phyloP scores from a whole-genome alignment of 495 filamentous ascomycete genomes.

The Symbiotaphrina buchneri region DNA sequence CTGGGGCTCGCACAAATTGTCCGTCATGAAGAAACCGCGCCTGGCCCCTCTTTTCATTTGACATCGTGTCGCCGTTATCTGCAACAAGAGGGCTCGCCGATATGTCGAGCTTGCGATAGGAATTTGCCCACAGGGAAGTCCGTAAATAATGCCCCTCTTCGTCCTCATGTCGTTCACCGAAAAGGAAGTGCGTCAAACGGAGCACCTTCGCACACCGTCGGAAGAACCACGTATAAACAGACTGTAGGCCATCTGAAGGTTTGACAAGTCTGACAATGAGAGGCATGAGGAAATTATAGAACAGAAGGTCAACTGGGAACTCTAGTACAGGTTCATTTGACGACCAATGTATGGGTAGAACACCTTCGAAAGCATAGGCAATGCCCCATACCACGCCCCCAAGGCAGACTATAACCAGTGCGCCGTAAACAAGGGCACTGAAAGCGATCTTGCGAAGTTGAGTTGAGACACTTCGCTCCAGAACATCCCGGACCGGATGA shows the following conservation, averaged over 20 bases:
- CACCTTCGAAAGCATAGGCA: slow-evolving; percentile 31
- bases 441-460: slow-evolving; percentile 94
- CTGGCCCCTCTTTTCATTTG: slow-evolving; percentile 15
- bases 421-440: slow-evolving; percentile 87
- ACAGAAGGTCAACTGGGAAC: slow-evolving; percentile 81
- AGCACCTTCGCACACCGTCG: slow-evolving; percentile 59
- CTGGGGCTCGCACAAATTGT: slow-evolving; percentile 73
- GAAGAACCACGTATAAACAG: slow-evolving; percentile 93
- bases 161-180: slow-evolving; percentile 55
- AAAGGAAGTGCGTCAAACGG: slow-evolving; percentile 77
- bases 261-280: slow-evolving; percentile 58
- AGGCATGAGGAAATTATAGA: slow-evolving; percentile 93
- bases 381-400: slow-evolving; percentile 95
- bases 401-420: slow-evolving; percentile 76
- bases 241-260: slow-evolving; percentile 62
- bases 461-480: slow-evolving; percentile 79
- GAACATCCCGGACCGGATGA: slow-evolving; percentile 88
- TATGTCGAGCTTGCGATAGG: slow-evolving; percentile 19
- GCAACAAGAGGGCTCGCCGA: slow-evolving; percentile 22
- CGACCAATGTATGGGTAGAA: slow-evolving; percentile 83
- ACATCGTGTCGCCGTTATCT: slow-evolving; percentile 12
- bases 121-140: not conserved
- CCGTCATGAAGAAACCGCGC: slow-evolving; percentile 46
- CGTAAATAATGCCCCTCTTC: slow-evolving; percentile 54
- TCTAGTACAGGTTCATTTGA: slow-evolving; percentile 79